Percentiles rank a stretch among this genome's conserved stretches.
Evolutionary conservation across 192 early-diverging fungal genomes (phyloP).

Genomic region (Podila horticola): DNA sequence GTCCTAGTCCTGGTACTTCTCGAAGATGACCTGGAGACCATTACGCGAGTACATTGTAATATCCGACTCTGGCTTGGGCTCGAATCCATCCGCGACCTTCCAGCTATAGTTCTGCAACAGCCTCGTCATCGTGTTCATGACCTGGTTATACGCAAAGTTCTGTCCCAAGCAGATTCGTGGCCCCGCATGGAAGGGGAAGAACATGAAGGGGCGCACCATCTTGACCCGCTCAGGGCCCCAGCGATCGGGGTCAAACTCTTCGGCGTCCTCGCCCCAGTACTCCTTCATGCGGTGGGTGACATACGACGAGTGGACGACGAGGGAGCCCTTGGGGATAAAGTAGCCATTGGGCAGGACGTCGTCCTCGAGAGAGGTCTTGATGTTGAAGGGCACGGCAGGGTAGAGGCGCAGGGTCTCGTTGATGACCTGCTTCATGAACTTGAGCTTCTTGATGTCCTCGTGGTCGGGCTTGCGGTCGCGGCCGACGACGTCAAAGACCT

Average conservation of each 20-base stretch:
- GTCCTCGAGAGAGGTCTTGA: slow-evolving; percentile 47
- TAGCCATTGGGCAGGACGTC: slow-evolving; percentile 52
- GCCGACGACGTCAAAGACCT: slow-evolving; percentile 53
- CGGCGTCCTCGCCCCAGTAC: slow-evolving; percentile 59
- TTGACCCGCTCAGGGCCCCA: slow-evolving; percentile 56
- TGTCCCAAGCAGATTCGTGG: slow-evolving; percentile 49
- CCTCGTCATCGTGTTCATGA: slow-evolving; percentile 50
- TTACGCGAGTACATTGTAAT: slow-evolving; percentile 53
- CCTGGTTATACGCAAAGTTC: slow-evolving; percentile 54
- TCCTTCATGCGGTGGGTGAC: slow-evolving; percentile 54
- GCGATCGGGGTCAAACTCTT: slow-evolving; percentile 61
- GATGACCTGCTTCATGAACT: slow-evolving; percentile 66
- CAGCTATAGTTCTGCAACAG: slow-evolving; percentile 40
- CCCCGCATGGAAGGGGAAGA: slow-evolving; percentile 61
- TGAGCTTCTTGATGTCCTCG: slow-evolving; percentile 60
- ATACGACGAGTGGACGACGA: slow-evolving; percentile 50
- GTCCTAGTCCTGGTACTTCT: slow-evolving; percentile 20
- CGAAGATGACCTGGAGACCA: slow-evolving; percentile 48
- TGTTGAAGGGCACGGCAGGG: slow-evolving; percentile 57
- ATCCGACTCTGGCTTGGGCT: slow-evolving; percentile 47
- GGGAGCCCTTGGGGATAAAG: slow-evolving; percentile 55
- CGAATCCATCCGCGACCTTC: slow-evolving; percentile 40
- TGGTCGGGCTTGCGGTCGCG: slow-evolving; percentile 54
- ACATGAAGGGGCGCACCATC: slow-evolving; percentile 52
- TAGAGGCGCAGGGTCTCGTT: slow-evolving; percentile 66